Base-by-base conservation (phyloP, 345 rosid genomes). In the Laguncularia racemosa region DNA sequence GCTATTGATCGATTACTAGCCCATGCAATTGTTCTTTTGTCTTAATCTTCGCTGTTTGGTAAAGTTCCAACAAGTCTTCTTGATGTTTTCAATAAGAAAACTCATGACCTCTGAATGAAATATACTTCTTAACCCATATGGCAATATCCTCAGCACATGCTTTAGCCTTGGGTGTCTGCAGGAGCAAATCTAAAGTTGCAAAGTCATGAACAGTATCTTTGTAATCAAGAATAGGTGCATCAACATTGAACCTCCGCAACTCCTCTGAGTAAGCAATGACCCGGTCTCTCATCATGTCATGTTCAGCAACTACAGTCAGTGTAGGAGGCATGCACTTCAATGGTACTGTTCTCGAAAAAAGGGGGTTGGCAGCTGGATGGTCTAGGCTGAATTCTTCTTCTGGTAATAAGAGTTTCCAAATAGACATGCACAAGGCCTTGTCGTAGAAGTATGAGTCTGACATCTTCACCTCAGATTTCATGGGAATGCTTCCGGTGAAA, bases 221-320 rank as follows among this genome's bases (percentile, higher is more conserved):
- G 38, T 92, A 92, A 63, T 92, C 95, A 12, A 89, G 78, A 56
- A 92, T 84, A 1, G 96, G 96, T 17, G 96, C 85, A 68, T 89
- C 91, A 2, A 89, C 96, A 48, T 89, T 86, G 43, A 83, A 90
- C 67, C 83, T 92, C 28, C 95, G 71, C 16, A 92, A 72, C 60
- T 76, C 91, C 66, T 86, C 93, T 2, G 88, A 84, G 83, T 86
- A 92, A 47, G 91, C 84, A 14, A 92, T 84, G 68, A 89, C 98
- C 33, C 85, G 78, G 55, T 92, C 98, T 67, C 89, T 81, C 98
- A 89, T 92, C 91, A 89, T 86, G 75, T 89, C 98, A 33, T 82
- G 90, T 65, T 91, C 98, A 3, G 96, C 98, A 2, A 92, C 95
- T 28, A 92, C 75, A 16, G 92, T 92, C 48, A 92, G 76, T 33